Percentiles rank a stretch among this genome's conserved stretches.
These are phyloP conservation scores for Guyanaporus albipodus DNA, from an alignment of 768 basidiomycete genomes.

Conservation along the genomic window DNA sequence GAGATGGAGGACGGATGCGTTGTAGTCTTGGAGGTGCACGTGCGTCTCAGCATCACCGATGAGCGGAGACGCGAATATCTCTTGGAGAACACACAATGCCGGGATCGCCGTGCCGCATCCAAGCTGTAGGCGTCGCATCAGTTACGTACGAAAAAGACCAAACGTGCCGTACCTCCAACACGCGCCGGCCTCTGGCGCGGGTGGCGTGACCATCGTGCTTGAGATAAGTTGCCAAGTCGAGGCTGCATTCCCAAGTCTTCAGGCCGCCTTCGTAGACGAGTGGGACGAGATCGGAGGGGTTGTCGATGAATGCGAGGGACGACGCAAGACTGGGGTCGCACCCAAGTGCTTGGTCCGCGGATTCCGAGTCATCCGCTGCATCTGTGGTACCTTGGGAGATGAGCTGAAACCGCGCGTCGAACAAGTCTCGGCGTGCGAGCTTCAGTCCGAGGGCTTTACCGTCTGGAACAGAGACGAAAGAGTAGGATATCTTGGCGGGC, in stretches of 20 bases:
- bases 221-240: slow-evolving; percentile 77
- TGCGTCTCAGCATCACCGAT: slow-evolving; percentile 35
- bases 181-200: slow-evolving; percentile 43
- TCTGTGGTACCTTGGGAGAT: slow-evolving; percentile 52
- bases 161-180: slow-evolving; percentile 59
- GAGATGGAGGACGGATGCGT: slow-evolving; percentile 71
- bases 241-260: slow-evolving; percentile 96
- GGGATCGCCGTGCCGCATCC: slow-evolving; percentile 94
- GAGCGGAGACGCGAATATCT: slow-evolving; percentile 44
- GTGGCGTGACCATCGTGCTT: slow-evolving; percentile 30
- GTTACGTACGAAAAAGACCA: not conserved
- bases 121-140: slow-evolving; percentile 44
- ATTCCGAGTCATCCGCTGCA: slow-evolving; percentile 32
- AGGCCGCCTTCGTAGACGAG: slow-evolving; percentile 94
- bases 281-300: slow-evolving; percentile 86
- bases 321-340: slow-evolving; percentile 14
- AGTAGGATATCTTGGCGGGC: slow-evolving; percentile 76
- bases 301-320: slow-evolving; percentile 65
- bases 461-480: slow-evolving; percentile 56
- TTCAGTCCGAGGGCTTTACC: slow-evolving; percentile 22
- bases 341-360: slow-evolving; percentile 17
- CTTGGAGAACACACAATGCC: slow-evolving; percentile 64
- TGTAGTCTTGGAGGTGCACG: slow-evolving; percentile 91
- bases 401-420: slow-evolving; percentile 94
- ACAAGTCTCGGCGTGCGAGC: slow-evolving; percentile 81